Evolutionary conservation across 768 basidiomycete genomes (phyloP), one percentile per base, ranked within the genome.

Genomic region (Pulveroboletus ravenelii): DNA sequence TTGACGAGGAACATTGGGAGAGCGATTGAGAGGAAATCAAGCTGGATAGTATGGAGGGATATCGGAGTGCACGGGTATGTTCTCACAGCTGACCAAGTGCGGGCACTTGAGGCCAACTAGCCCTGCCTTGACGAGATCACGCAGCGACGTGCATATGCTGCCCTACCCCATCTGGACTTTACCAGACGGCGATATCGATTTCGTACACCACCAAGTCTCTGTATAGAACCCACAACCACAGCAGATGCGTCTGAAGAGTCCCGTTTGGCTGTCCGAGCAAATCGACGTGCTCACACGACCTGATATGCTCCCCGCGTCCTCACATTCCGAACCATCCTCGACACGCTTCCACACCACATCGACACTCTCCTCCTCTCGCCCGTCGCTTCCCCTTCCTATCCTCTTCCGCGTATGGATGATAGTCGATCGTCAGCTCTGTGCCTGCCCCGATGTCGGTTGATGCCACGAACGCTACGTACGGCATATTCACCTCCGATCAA

Each of bases 351-450:
- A 69, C 52, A 3, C 62, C 72, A 45, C 78, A 79, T 43, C 53
- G 57, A 52, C 78, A 79, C 1, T 52, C 54, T 5, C 55, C 62
- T 12, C 59, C 59, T 10, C 62, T 65, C 10, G 60, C 55, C 1
- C 69, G 67, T 7, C 63, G 56, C 27, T 56, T 63, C 10, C 63
- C 59, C 31, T 57, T 62, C 27, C 45, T 59, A 37, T 61, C 54
- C 31, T 66, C 67, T 6, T 57, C 56, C 10, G 63, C 64, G 29
- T 64, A 54, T 1, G 86, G 85, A 51, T 81, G 71, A 55, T 87
- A 88, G 62, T 87, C 82, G 18, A 87, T 74, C 0, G 79, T 80
- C 5, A 87, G 74, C 53, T 87, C 85, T 1, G 72, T 77, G 23
- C 69, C 62, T 0, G 78, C 73, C 0, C 69, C 66, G 46, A 88